Base-by-base conservation (phyloP, 129 eudicot genomes). In the Lactuca saligna region DNA sequence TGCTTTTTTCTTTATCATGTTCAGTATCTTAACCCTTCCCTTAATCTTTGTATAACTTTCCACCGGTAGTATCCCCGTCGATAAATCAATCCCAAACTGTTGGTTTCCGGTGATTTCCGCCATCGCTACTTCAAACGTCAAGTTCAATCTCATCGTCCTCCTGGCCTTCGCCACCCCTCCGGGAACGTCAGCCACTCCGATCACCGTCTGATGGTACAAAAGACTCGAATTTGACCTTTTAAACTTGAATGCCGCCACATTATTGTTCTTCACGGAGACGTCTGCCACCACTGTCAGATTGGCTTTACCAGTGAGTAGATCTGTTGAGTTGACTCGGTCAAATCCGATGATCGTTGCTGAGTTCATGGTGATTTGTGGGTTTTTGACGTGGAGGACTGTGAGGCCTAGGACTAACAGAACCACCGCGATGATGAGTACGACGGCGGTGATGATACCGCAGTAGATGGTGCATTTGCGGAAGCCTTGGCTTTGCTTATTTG, bases 391-490 rank as follows among this genome's bases (percentile, higher is more conserved):
- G 16, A 87, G 68, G 8, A 80, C 68, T 7, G 95, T 87, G 82
- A 87, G 75, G 6, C 72, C 71, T 20, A 87, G 72, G 15, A 82
- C 49, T 11, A 87, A 5, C 31, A 77, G 8, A 4, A 82, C 66
- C 15, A 80, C 84, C 3, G 77, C 65, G 42, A 75, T n/a, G 61
- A 87, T 60, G 16, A 80, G 73, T 4, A 77, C 34, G 3, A 77
- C 32, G 0, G 95, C 95, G n/a, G 84, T 48, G 33, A 66, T 17
- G 83, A 83, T 65, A 55, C 95, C 95, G 70, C 87, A 82, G 50
- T 75, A 74, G 20, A 69, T 9, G 54, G 84, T 50, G 68, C 70
- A 76, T 34, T 63, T 73, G 0, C 64, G 75, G 80, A 65, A 68
- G 50, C 79, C 74, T 48, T 55, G 63, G 15, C 32, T 71, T 11